phyloP scores from a whole-genome alignment of 345 rosid species.

The Cochlearia excelsa region DNA sequence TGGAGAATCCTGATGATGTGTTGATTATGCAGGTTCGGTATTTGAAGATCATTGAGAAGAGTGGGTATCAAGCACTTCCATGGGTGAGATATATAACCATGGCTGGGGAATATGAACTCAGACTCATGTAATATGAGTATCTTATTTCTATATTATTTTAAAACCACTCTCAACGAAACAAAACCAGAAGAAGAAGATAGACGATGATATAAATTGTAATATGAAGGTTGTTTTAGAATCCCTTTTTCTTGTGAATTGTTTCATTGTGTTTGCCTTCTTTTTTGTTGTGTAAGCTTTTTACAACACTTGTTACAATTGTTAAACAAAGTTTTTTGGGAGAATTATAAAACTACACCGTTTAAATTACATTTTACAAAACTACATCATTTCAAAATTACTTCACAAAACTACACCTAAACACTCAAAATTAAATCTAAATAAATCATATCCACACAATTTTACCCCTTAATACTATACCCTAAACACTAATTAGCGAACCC shows the following conservation, averaged over 20 bases:
- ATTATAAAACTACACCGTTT: no score
- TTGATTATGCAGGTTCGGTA: slow-evolving; percentile 69
- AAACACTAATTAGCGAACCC: no score
- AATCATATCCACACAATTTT: no score
- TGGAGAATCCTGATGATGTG: slow-evolving; percentile 15
- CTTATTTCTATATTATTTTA: neutral
- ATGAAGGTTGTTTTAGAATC: slow-evolving; percentile 11
- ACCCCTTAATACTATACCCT: no score
- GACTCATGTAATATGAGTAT: slow-evolving; percentile 55
- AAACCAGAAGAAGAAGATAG: slow-evolving; percentile 11
- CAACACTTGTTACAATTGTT: slow-evolving; percentile 16
- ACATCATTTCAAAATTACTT: no score
- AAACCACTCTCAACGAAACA: slow-evolving; percentile 16
- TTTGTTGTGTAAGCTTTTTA: slow-evolving; percentile 22
- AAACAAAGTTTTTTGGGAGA: neutral
- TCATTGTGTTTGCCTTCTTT: slow-evolving; percentile 12
- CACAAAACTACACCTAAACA: no score
- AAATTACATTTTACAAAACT: no score
- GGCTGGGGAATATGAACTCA: slow-evolving; percentile 96
- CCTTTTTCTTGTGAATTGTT: slow-evolving; percentile 35
- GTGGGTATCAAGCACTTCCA: slow-evolving; percentile 97
- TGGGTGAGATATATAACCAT: slow-evolving; percentile 99
- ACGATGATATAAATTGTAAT: slow-evolving; percentile 3
- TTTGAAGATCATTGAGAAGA: slow-evolving; percentile 95
- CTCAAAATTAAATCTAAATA: no score